Conservation (phyloP, 2,329 filamentous ascomycete species). For the Graphium sp. region DNA sequence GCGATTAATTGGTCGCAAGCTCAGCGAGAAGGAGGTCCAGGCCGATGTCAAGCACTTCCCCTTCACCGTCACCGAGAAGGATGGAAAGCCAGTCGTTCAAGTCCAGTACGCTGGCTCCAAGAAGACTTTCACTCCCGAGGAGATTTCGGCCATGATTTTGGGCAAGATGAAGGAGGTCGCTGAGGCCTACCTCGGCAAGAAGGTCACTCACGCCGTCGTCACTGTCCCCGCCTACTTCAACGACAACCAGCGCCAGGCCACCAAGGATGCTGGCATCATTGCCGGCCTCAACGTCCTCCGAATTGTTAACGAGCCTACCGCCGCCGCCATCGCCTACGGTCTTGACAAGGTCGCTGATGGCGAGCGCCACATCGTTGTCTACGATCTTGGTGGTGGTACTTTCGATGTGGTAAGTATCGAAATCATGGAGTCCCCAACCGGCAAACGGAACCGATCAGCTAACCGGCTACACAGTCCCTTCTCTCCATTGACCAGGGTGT, state of each 20-base stretch:
- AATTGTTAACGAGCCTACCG: slow-evolving; percentile 93
- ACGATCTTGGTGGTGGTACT: slow-evolving; percentile 87
- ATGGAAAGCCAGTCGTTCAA: slow-evolving; percentile 75
- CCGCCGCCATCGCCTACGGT: slow-evolving; percentile 87
- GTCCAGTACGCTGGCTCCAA: slow-evolving; percentile 48
- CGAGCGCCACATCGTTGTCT: slow-evolving; percentile 81
- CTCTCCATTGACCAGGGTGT: slow-evolving; percentile 83
- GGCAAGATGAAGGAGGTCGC: slow-evolving; percentile 76
- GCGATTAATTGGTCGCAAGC: slow-evolving; percentile 76
- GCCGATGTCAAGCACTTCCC: slow-evolving; percentile 96
- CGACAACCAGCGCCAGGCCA: slow-evolving; percentile 92
- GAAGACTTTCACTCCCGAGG: slow-evolving; percentile 66
- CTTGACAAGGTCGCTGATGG: slow-evolving; percentile 68
- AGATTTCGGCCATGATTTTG: slow-evolving; percentile 66
- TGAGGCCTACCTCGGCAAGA: slow-evolving; percentile 65
- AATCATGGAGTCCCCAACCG: too few species aligned
- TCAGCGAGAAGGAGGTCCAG: slow-evolving; percentile 71
- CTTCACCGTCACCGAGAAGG: slow-evolving; percentile 82
- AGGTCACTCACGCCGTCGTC: slow-evolving; percentile 76
- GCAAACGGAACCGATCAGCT: too few species aligned
- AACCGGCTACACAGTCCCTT: too few species aligned
- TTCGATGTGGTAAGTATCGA: too few species aligned
- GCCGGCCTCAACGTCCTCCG: slow-evolving; percentile 89
- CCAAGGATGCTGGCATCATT: slow-evolving; percentile 86
- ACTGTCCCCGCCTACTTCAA: slow-evolving; percentile 98